Conservation (phyloP, 169 alveolate genomes). For the Plasmodium sp. region DNA sequence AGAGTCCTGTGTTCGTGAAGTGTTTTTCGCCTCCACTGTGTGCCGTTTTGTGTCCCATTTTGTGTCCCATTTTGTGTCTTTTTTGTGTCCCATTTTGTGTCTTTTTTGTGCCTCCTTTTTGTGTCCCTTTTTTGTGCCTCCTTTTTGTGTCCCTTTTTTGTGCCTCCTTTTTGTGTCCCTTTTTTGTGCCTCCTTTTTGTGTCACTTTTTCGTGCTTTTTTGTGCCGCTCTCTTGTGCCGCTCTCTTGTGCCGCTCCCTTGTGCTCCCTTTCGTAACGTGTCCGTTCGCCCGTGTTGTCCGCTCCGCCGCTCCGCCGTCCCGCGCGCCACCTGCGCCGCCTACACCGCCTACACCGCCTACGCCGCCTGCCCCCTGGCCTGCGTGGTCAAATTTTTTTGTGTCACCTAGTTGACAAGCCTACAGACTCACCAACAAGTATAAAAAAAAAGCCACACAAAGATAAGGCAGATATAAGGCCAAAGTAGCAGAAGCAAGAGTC, state of each 20-base stretch:
- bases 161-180: not conserved
- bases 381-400: not conserved
- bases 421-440: not conserved
- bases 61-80: not conserved
- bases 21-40: not conserved
- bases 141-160: not conserved
- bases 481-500: not conserved
- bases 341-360: not conserved
- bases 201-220: not conserved
- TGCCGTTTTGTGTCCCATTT: no score
- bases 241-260: not conserved
- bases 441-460: not conserved
- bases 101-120: not conserved
- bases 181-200: not conserved
- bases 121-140: not conserved
- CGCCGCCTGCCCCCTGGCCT: not conserved
- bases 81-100: not conserved
- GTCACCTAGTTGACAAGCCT: not conserved
- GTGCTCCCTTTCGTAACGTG: not conserved
- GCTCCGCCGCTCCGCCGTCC: not conserved
- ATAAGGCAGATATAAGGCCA: not conserved
- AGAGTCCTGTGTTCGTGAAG: not conserved
- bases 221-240: not conserved
- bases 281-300: not conserved
- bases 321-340: not conserved